These are phyloP conservation scores for Saccharomyces hybrid DNA, from an alignment of 1,139 yeast genomes.

Conservation along the genomic window DNA sequence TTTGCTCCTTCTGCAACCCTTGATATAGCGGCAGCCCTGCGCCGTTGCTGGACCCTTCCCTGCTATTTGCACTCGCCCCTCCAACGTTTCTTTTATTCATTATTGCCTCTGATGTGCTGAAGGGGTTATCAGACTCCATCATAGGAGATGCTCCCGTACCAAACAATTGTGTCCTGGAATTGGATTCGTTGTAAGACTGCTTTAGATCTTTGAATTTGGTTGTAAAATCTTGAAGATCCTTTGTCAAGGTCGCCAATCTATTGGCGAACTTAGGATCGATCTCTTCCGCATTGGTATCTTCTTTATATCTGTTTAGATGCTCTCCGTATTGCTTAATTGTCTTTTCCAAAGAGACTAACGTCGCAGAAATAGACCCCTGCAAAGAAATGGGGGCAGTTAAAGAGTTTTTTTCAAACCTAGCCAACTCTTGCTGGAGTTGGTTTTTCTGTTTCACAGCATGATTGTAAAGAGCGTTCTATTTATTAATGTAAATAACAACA, in stretches of 20 bases:
- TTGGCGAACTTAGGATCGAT: constrained; percentile 55
- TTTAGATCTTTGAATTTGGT: constrained; percentile 58
- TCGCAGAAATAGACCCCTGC: constrained; percentile 75
- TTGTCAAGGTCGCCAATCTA: constrained; percentile 53
- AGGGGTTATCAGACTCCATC: constrained; percentile 13
- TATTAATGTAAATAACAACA: constrained; percentile 3
- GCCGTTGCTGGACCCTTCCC: constrained; percentile 7
- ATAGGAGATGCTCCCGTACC: constrained; percentile 11
- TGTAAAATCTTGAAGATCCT: constrained; percentile 50
- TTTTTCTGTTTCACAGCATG: constrained; percentile 85
- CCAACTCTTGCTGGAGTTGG: constrained; percentile 59
- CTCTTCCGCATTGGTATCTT: constrained; percentile 34
- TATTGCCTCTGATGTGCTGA: constrained; percentile 21
- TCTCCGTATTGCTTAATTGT: constrained; percentile 67
- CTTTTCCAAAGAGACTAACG: constrained; percentile 64
- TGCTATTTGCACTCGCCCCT: constrained; percentile 11
- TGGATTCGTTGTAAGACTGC: constrained; percentile 51
- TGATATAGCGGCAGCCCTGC: constrained; percentile 45
- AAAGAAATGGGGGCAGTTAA: constrained; percentile 65
- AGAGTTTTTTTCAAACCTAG: constrained; percentile 57
- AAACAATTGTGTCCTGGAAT: constrained; percentile 24
- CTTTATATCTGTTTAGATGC: constrained; percentile 54
- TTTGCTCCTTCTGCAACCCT: constrained; percentile 62
- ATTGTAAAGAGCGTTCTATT: constrained; percentile 71
- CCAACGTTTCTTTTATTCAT: constrained; percentile 22